Evolutionary conservation across 176 grass and related monocot species (phyloP).

Genomic region (Raddia distichophylla): DNA sequence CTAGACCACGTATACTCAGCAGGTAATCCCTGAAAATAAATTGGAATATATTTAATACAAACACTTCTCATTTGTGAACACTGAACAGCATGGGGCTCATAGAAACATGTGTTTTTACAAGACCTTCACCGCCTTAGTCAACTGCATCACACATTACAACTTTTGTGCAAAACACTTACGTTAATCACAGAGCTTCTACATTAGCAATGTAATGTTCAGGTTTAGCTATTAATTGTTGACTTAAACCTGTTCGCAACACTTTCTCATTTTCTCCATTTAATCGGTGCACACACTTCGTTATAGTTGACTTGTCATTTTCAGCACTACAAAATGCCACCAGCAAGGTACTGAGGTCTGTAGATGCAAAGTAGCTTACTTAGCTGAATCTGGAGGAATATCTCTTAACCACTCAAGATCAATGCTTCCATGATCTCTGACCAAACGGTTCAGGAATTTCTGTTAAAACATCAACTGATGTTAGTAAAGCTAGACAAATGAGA

Average conservation of each 20-base stretch:
- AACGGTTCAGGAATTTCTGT: conserved; percentile 83
- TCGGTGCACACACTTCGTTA: not conserved
- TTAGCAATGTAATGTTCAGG: conserved; percentile 2
- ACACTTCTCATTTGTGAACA: conserved; percentile 41
- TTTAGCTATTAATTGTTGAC: conserved; percentile 23
- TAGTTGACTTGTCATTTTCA: conserved; percentile 12
- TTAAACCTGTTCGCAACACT: not conserved
- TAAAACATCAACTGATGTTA: conserved; percentile 48
- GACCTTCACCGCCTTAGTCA: conserved; percentile 12
- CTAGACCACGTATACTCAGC: conserved; percentile 90
- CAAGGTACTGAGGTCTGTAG: conserved; percentile 28
- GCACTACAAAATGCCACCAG: conserved; percentile 27
- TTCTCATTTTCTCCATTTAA: conserved; percentile 32
- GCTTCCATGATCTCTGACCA: conserved; percentile 88
- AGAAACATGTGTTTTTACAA: conserved; percentile 21
- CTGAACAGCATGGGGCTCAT: conserved; percentile 11
- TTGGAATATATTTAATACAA: conserved; percentile 34
- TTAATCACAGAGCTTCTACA: conserved; percentile 23
- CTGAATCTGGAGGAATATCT: conserved; percentile 63
- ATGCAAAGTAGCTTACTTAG: conserved; percentile 72
- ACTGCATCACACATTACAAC: conserved; percentile 18
- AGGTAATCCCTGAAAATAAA: conserved; percentile 82
- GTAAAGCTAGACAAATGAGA: conserved; percentile 26
- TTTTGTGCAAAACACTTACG: not conserved
- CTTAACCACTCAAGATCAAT: conserved; percentile 98